phyloP scores from a whole-genome alignment of 768 basidiomycete species.

The Filobasidium wieringae region DNA sequence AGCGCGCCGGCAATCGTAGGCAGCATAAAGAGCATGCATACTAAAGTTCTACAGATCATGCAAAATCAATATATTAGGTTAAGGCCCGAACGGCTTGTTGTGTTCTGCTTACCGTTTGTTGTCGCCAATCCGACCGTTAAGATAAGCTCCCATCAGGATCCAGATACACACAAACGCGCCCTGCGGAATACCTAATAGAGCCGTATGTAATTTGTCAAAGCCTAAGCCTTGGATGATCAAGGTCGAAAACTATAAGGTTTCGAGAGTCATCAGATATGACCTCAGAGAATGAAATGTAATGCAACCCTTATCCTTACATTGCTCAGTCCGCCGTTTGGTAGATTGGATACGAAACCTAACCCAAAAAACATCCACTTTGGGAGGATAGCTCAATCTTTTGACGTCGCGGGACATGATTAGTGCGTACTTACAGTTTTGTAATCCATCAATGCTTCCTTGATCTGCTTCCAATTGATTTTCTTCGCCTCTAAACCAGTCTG shows the following conservation, averaged over 20 bases:
- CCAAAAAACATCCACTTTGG: conserved; percentile 31
- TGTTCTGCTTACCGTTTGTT: conserved; percentile 23
- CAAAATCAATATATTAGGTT: not conserved
- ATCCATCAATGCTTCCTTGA: conserved; percentile 34
- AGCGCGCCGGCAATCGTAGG: conserved; percentile 36
- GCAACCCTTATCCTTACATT: conserved; percentile 17
- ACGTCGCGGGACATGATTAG: not conserved
- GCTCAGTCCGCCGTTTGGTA: conserved; percentile 35
- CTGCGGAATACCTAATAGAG: conserved; percentile 38
- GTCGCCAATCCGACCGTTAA: conserved; percentile 29
- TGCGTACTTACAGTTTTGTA: conserved; percentile 25
- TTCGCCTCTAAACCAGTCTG: conserved; percentile 39
- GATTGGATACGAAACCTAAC: conserved; percentile 32
- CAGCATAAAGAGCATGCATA: conserved; percentile 35
- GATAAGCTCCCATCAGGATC: conserved; percentile 29
- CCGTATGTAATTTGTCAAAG: conserved; percentile 32
- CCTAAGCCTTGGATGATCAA: conserved; percentile 34
- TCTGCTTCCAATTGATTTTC: conserved; percentile 33
- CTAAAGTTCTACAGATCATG: conserved; percentile 16
- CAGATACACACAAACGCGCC: conserved; percentile 36
- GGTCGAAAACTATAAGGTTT: conserved; percentile 32
- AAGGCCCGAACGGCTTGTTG: not conserved
- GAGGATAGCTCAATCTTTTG: not conserved
- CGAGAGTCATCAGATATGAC: too few species aligned
- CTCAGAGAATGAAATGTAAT: not conserved